A percentile compares a stretch with the other conserved stretches of the same genome.
These are phyloP conservation scores for Neofusicoccum kwambonambiense DNA, from an alignment of 2,329 filamentous ascomycete genomes.

Conservation along the genomic window DNA sequence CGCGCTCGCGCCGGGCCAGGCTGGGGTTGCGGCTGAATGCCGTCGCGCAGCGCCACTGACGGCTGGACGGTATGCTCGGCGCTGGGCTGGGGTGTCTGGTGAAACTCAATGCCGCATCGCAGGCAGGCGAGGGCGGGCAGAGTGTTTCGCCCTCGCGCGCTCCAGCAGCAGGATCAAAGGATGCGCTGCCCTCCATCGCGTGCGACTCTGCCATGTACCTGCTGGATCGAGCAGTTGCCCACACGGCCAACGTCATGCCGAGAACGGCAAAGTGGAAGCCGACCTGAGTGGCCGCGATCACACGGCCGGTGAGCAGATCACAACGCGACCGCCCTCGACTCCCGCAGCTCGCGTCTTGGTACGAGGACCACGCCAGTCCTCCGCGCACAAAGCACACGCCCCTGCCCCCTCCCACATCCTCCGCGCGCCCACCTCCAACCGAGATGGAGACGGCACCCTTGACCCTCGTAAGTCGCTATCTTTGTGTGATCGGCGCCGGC, in stretches of 20 bases:
- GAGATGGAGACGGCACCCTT: slow-evolving; percentile 69
- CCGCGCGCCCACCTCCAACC: background rate
- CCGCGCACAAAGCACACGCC: background rate
- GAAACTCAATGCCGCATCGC: background rate
- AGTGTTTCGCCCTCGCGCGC: background rate
- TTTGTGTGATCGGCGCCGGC: slow-evolving; percentile 42
- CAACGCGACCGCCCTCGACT: slow-evolving; percentile 5
- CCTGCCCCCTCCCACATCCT: background rate
- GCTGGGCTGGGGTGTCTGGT: background rate
- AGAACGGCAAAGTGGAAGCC: background rate
- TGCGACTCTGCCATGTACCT: background rate
- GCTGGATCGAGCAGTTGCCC: slow-evolving; percentile 2
- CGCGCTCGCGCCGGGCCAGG: background rate
- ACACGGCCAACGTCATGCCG: slow-evolving; percentile 6
- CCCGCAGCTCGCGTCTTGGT: slow-evolving; percentile 1
- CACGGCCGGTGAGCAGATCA: slow-evolving; percentile 10
- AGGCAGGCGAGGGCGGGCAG: background rate
- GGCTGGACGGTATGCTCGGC: background rate
- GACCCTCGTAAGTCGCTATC: slow-evolving; percentile 45
- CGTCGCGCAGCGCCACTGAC: background rate
- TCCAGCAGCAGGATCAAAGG: background rate
- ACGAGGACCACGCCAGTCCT: background rate
- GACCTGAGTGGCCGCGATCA: background rate
- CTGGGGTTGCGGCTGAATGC: slow-evolving; percentile 13
- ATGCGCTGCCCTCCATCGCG: background rate